Conservation (phyloP, 805 yeast species). For the Lipomyces spencermartinsiae region DNA sequence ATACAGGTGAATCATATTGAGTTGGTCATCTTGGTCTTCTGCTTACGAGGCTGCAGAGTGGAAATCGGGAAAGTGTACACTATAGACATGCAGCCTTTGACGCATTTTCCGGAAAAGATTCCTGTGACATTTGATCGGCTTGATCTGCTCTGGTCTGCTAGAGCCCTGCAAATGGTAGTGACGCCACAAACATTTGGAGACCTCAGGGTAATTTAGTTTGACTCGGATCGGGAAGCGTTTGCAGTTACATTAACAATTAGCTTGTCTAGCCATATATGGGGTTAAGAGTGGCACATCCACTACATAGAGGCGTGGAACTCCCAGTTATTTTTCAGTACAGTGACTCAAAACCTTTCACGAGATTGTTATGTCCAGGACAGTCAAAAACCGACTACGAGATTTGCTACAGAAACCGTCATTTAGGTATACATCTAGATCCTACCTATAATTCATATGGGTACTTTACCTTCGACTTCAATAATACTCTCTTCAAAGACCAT, state of each 20-base stretch:
- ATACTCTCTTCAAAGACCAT: not conserved
- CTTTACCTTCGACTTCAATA: conserved; percentile 5
- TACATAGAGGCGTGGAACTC: not conserved
- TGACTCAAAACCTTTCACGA: not conserved
- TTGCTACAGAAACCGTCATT: conserved; percentile 1
- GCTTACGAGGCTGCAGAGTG: conserved; percentile 1
- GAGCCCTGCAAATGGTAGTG: conserved; percentile 10
- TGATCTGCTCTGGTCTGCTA: conserved; percentile 14
- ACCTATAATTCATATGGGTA: conserved; percentile 5
- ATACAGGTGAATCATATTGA: not conserved
- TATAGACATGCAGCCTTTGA: not conserved
- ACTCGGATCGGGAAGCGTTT: not conserved
- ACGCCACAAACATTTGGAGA: not conserved
- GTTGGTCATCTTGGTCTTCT: not conserved
- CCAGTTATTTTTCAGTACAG: conserved; percentile 7
- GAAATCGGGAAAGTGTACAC: conserved; percentile 6
- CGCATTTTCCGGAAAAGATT: not conserved
- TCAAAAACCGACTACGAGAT: not conserved
- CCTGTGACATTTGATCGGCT: conserved; percentile 10
- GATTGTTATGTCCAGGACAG: conserved; percentile 12
- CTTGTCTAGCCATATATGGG: conserved; percentile 1
- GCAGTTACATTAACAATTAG: not conserved
- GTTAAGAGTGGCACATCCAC: conserved; percentile 1
- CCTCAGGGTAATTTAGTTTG: not conserved
- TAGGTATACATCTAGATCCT: conserved; percentile 5